Evolutionary conservation across 2,329 filamentous ascomycete species (phyloP).

Genomic region (Hypoxylon sp.): DNA sequence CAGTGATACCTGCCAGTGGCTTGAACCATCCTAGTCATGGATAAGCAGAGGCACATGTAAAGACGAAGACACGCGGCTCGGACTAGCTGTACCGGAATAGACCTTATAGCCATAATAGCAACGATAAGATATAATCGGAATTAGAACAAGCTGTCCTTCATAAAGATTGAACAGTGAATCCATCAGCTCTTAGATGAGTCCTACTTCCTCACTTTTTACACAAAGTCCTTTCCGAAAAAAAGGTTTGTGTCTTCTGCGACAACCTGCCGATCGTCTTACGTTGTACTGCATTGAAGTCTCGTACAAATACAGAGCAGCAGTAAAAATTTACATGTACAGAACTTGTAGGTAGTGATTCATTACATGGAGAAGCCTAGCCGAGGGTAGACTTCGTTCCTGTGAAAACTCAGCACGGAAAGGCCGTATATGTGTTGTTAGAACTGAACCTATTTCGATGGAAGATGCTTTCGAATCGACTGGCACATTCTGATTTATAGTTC

Average conservation of each 20-base stretch:
- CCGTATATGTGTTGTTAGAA: background rate
- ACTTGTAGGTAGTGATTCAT: background rate
- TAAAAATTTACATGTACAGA: slow-evolving; percentile 6
- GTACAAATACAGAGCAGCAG: slow-evolving; percentile 9
- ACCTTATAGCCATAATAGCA: slow-evolving; percentile 1
- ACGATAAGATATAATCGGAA: slow-evolving; percentile 2
- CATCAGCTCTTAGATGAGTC: background rate
- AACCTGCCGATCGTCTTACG: slow-evolving; percentile 10
- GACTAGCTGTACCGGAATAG: slow-evolving; percentile 14
- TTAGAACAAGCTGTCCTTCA: background rate
- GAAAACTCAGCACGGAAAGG: background rate
- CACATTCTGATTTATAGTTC: background rate
- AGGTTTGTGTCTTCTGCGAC: background rate
- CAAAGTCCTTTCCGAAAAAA: background rate
- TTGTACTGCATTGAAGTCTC: slow-evolving; percentile 25
- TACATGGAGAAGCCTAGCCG: background rate
- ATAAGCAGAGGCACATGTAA: background rate
- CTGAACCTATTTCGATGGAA: no score
- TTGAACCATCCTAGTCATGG: slow-evolving; percentile 25
- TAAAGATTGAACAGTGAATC: background rate
- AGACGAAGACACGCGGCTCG: slow-evolving; percentile 13
- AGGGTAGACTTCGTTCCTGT: background rate
- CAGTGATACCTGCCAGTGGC: slow-evolving; percentile 30
- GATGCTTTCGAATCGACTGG: no score
- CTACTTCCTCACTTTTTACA: background rate